Percentiles rank a stretch among this genome's conserved stretches.
phyloP scores from a whole-genome alignment of 371 early-diverging fungal species.

The Syncephalastrum sp. region DNA sequence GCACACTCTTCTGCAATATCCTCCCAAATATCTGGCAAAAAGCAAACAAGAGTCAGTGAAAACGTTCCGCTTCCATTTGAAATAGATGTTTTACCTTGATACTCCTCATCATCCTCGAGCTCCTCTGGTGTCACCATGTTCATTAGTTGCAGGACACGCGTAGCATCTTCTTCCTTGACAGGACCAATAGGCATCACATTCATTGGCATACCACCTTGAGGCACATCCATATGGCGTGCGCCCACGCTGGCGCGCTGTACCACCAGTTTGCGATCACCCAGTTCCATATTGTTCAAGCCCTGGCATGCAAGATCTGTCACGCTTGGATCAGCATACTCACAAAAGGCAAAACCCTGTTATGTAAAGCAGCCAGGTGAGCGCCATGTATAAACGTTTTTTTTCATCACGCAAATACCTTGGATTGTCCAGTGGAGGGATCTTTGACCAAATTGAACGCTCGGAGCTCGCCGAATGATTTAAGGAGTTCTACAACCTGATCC shows the following conservation, averaged over 20 bases:
- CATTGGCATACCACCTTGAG: conserved; percentile 5
- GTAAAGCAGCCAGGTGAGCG: neutral
- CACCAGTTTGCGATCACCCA: conserved; percentile 92
- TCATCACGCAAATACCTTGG: conserved; percentile 59
- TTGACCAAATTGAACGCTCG: conserved; percentile 91
- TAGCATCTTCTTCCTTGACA: conserved; percentile 64
- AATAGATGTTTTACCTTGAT: conserved; percentile 62
- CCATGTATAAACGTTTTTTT: neutral
- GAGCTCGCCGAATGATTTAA: conserved; percentile 92
- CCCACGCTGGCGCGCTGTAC: conserved; percentile 94
- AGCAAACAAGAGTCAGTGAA: neutral
- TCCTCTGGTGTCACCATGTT: conserved; percentile 95
- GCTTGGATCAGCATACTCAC: conserved; percentile 88
- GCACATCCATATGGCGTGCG: conserved; percentile 44
- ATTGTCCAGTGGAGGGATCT: conserved; percentile 75
- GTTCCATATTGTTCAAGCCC: conserved; percentile 93
- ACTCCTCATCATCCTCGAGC: conserved; percentile 85
- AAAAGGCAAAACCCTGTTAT: conserved; percentile 91
- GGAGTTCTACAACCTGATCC: conserved; percentile 91
- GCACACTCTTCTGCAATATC: conserved; percentile 91
- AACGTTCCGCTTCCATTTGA: neutral
- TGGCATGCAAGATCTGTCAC: conserved; percentile 93
- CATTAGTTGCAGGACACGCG: conserved; percentile 81
- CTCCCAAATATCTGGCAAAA: conserved; percentile 77
- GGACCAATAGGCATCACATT: conserved; percentile 18